phyloP scores from a whole-genome alignment of 805 yeast genomes.

The Candida sakaeoensis region DNA sequence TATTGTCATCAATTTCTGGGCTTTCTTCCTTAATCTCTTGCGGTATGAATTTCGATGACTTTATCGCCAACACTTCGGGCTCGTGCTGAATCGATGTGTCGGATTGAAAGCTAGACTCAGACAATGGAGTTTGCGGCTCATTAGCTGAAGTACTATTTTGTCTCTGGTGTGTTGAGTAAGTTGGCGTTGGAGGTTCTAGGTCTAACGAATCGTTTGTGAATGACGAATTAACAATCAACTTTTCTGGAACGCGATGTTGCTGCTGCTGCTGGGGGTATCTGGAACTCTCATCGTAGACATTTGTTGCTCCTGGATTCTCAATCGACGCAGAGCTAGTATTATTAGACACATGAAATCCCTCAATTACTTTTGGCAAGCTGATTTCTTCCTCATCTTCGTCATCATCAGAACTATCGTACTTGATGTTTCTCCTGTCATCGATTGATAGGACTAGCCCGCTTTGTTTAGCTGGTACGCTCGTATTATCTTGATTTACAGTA shows the following conservation, averaged over 20 bases:
- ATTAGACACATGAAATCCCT: background rate
- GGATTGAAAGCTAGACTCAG: constrained; percentile 35
- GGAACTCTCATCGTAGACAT: too few relatives aligned
- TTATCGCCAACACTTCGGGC: constrained; percentile 27
- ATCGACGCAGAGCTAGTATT: background rate
- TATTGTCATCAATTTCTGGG: background rate
- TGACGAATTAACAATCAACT: background rate
- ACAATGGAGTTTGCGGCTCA: constrained; percentile 29
- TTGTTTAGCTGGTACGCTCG: background rate
- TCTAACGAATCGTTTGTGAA: constrained; percentile 1
- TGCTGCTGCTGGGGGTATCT: too few relatives aligned
- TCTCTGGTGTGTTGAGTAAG: constrained; percentile 14
- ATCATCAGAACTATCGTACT: constrained; percentile 9
- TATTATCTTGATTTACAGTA: background rate
- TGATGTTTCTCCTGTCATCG: constrained; percentile 3
- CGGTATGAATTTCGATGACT: constrained; percentile 1
- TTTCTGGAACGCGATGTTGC: too few relatives aligned
- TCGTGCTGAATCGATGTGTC: constrained; percentile 41
- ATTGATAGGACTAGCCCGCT: constrained; percentile 8
- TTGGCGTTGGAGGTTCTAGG: constrained; percentile 17
- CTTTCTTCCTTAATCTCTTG: constrained; percentile 3
- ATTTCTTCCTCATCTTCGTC: constrained; percentile 5
- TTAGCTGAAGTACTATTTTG: background rate
- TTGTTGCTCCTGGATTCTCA: background rate
- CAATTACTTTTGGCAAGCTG: background rate